These are phyloP conservation scores for Xylaria sp. DNA, from an alignment of 2,329 filamentous ascomycete species.

Conservation along the genomic window DNA sequence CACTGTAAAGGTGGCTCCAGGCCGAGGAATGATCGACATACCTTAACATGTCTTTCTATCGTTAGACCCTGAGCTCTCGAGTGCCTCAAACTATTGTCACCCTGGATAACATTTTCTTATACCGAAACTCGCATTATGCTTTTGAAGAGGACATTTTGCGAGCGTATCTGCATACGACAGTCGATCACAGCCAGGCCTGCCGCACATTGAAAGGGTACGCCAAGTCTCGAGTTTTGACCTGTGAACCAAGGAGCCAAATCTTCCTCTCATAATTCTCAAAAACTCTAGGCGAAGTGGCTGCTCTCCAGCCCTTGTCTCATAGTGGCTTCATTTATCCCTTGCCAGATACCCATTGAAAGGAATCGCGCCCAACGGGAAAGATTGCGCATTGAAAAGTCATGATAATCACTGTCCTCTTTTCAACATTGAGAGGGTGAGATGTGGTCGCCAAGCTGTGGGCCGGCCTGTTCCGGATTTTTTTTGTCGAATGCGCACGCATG, in stretches of 20 bases:
- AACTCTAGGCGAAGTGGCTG: not conserved
- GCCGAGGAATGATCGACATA: conserved; percentile 9
- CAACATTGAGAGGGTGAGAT: conserved; percentile 3
- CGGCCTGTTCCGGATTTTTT: conserved; percentile 7
- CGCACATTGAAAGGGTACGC: not conserved
- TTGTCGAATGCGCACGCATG: conserved; percentile 3
- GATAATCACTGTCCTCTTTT: not conserved
- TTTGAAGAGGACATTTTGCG: not conserved
- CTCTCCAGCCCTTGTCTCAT: conserved; percentile 2
- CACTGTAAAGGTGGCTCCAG: conserved; percentile 8
- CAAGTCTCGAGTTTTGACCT: conserved; percentile 2
- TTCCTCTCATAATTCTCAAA: not conserved
- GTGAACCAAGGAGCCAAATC: conserved; percentile 3
- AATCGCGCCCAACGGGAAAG: not conserved
- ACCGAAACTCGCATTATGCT: not conserved
- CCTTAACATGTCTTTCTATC: conserved; percentile 1
- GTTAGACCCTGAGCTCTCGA: not conserved
- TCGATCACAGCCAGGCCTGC: not conserved
- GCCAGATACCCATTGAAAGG: conserved; percentile 4
- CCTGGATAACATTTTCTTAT: not conserved
- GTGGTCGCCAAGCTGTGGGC: conserved; percentile 19
- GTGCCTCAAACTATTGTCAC: not conserved
- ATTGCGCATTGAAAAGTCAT: conserved; percentile 8
- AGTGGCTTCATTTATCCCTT: conserved; percentile 8
- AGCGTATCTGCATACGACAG: not conserved